phyloP scores from a whole-genome alignment of 352 stramenopile genomes.

The Pythium phragmiticola region DNA sequence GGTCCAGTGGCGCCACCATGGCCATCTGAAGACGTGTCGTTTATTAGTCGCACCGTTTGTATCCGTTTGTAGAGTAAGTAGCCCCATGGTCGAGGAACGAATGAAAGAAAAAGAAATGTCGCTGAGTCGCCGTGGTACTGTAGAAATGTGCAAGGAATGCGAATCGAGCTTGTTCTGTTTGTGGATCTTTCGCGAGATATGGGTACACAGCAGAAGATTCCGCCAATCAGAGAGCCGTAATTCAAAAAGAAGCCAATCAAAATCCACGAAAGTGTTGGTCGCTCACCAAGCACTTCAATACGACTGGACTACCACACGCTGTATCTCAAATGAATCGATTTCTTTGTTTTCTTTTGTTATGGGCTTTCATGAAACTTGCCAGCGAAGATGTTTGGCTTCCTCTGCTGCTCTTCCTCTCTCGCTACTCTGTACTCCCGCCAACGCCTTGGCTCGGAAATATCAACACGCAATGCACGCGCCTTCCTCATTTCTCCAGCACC shows the following conservation, averaged over 20 bases:
- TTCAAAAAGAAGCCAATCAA: conserved; percentile 20
- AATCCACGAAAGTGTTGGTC: conserved; percentile 5
- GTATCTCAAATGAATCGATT: neutral
- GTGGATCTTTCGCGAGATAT: conserved; percentile 1
- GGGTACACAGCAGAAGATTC: conserved; percentile 10
- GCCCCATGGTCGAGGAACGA: too few relatives aligned
- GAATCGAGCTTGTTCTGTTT: neutral
- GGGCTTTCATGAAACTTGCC: conserved; percentile 3
- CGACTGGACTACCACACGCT: neutral
- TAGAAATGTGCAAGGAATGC: neutral
- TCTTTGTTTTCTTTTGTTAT: conserved; percentile 9
- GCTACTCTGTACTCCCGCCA: neutral
- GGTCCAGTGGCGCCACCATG: neutral
- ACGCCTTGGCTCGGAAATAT: neutral
- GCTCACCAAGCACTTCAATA: neutral
- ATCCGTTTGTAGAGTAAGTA: neutral
- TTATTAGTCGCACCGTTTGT: neutral
- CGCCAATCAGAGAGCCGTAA: conserved; percentile 19
- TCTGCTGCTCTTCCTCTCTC: neutral
- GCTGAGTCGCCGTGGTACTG: neutral
- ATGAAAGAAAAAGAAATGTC: neutral
- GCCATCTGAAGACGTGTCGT: conserved; percentile 5
- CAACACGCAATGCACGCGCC: neutral
- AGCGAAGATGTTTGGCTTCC: neutral
- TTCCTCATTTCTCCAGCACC: neutral